These are phyloP conservation scores for Monilinia polystroma DNA, from an alignment of 2,329 filamentous ascomycete species.

Conservation along the genomic window DNA sequence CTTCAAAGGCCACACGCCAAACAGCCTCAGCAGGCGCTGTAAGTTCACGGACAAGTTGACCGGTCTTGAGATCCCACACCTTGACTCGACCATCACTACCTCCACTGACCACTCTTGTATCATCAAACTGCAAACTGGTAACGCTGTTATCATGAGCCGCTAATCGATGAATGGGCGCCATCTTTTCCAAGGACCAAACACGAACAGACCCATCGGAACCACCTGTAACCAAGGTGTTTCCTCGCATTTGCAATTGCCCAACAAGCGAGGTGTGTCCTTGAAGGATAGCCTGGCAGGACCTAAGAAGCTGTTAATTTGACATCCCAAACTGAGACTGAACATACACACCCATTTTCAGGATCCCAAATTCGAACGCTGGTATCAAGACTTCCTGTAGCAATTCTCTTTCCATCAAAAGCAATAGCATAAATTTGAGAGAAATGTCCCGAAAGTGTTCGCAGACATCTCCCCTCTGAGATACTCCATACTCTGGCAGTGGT, in stretches of 20 bases:
- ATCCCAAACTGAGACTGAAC: constrained; percentile 29
- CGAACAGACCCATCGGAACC: constrained; percentile 94
- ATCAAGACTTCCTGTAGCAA: constrained; percentile 93
- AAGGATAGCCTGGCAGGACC: constrained; percentile 71
- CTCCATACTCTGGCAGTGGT: constrained; percentile 97
- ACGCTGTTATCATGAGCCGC: constrained; percentile 98
- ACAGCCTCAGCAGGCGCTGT: constrained; percentile 91
- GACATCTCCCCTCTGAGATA: constrained; percentile 89
- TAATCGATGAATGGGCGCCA: constrained; percentile 87
- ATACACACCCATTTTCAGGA: constrained; percentile 73
- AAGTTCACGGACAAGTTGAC: constrained; percentile 84
- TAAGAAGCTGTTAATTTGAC: constrained; percentile 40
- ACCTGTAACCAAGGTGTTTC: constrained; percentile 91
- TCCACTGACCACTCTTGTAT: constrained; percentile 90
- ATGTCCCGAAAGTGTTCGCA: constrained; percentile 87
- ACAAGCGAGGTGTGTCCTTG: constrained; percentile 97
- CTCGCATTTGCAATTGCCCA: constrained; percentile 92
- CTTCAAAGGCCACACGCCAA: constrained; percentile 97
- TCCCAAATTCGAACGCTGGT: constrained; percentile 98
- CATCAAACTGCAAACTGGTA: constrained; percentile 95
- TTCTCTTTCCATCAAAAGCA: constrained; percentile 89
- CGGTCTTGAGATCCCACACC: constrained; percentile 94
- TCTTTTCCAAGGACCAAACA: constrained; percentile 90
- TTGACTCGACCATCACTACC: constrained; percentile 97
- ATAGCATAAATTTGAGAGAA: constrained; percentile 99